Percentiles rank a stretch among this genome's conserved stretches.
These are phyloP conservation scores for Fomes fomentarius DNA, from an alignment of 1,284 basidiomycete species.

Conservation along the genomic window DNA sequence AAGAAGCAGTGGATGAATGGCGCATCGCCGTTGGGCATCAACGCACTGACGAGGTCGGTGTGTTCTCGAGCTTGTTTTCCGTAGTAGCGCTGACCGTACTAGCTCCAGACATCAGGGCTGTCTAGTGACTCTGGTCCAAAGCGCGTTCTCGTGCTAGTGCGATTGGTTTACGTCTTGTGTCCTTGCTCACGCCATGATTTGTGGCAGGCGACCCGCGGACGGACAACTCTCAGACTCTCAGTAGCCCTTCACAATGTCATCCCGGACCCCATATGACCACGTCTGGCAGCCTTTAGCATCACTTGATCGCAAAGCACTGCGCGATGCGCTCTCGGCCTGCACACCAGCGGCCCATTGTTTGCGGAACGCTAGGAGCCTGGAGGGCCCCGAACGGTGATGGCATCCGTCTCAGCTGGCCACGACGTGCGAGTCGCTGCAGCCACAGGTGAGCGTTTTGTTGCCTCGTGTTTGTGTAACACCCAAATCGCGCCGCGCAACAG, in stretches of 20 bases:
- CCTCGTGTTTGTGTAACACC: conserved; percentile 7
- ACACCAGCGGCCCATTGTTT: conserved; percentile 6
- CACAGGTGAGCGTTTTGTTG: conserved; percentile 6
- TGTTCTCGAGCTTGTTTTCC: not conserved
- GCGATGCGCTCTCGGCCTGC: not conserved
- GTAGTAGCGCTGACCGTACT: not conserved
- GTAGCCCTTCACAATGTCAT: conserved; percentile 2
- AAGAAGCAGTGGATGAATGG: no score
- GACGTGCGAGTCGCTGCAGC: conserved; percentile 7
- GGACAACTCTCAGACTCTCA: no score
- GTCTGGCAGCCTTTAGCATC: not conserved
- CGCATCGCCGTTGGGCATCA: no score
- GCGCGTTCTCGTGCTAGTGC: not conserved
- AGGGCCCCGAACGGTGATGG: no score
- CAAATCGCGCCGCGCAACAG: not conserved
- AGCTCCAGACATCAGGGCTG: no score
- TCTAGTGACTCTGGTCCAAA: no score
- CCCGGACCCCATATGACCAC: conserved; percentile 4
- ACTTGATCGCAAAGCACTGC: not conserved
- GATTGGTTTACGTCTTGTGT: conserved; percentile 2
- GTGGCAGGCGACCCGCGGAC: no score
- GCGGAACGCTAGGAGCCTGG: conserved; percentile 9
- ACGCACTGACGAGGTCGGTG: no score
- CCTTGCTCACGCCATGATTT: not conserved
- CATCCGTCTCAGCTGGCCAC: conserved; percentile 13